Evolutionary conservation across 2,329 filamentous ascomycete species (phyloP).

Genomic region (Penicillium sp.): DNA sequence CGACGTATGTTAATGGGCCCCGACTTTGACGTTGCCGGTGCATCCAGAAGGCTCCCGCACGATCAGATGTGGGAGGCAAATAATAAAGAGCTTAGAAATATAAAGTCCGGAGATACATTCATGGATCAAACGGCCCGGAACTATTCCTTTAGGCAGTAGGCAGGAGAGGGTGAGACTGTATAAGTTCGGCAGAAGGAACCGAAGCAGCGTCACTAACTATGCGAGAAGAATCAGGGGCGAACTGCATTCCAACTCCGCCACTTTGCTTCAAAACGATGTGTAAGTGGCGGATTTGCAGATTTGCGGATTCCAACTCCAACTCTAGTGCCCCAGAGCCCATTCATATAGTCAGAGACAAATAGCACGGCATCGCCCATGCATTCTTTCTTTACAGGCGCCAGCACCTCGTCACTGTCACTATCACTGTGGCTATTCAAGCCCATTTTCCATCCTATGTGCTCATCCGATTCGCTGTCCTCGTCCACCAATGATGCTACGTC

Average conservation of each 20-base stretch:
- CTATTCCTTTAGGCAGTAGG: not conserved
- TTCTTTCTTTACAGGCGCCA: not conserved
- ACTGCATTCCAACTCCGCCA: not conserved
- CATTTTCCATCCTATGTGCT: conserved; percentile 3
- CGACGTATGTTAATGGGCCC: conserved; percentile 13
- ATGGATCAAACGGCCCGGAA: not conserved
- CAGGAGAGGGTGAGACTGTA: not conserved
- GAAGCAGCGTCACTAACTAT: not conserved
- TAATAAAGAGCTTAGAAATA: not conserved
- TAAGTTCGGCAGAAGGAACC: not conserved
- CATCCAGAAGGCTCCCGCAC: conserved; percentile 21
- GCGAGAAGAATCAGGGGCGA: not conserved
- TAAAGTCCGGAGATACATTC: not conserved
- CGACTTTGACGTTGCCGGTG: conserved; percentile 3
- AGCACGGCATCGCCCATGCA: not conserved
- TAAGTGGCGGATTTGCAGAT: not conserved
- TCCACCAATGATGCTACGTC: conserved; percentile 7
- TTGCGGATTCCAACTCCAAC: not conserved
- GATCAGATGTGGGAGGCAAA: conserved; percentile 3
- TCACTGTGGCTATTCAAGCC: not conserved
- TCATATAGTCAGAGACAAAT: not conserved
- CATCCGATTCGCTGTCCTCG: conserved; percentile 6
- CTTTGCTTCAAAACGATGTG: not conserved
- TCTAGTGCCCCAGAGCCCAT: not conserved
- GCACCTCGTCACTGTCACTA: not conserved